Evolutionary conservation across 495 filamentous ascomycete genomes (phyloP).

Genomic region (Daldinia vernicosa): DNA sequence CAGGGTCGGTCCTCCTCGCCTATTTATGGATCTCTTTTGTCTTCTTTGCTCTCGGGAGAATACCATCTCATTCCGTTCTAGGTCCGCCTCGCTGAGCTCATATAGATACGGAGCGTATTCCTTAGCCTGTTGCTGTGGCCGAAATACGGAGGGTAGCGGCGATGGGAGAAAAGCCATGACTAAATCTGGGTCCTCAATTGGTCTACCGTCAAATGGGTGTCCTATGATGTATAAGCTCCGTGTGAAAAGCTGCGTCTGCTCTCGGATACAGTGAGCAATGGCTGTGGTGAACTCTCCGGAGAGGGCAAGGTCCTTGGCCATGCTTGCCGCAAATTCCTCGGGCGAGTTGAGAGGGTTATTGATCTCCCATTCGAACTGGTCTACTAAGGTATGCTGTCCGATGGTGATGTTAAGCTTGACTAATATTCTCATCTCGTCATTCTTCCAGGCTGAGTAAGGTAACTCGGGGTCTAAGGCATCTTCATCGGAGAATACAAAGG

Average conservation of each 20-base stretch:
- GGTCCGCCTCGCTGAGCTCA: conserved; percentile 88
- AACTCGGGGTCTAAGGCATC: conserved; percentile 88
- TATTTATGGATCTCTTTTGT: conserved; percentile 93
- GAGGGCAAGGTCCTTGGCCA: conserved; percentile 90
- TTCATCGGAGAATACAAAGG: conserved; percentile 87
- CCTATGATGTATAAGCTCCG: conserved; percentile 91
- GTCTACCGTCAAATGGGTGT: conserved; percentile 93
- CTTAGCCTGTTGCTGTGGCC: conserved; percentile 88
- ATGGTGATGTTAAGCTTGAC: conserved; percentile 98
- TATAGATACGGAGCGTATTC: conserved; percentile 94
- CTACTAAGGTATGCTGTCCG: conserved; percentile 89
- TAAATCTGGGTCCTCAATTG: conserved; percentile 90
- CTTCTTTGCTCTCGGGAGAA: conserved; percentile 91
- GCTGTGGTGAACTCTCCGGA: conserved; percentile 97
- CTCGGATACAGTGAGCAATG: conserved; percentile 95
- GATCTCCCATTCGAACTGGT: conserved; percentile 99
- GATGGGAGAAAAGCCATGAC: conserved; percentile 85
- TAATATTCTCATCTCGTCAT: conserved; percentile 96
- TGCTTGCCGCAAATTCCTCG: conserved; percentile 88
- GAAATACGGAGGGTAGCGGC: conserved; percentile 81
- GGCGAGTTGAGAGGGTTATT: conserved; percentile 93
- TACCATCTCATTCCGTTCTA: conserved; percentile 90
- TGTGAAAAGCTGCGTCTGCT: conserved; percentile 93
- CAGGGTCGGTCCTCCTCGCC: conserved; percentile 90
- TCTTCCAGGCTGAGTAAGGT: conserved; percentile 94